These are phyloP conservation scores for Pittosporum tobira DNA, from an alignment of 129 eudicot genomes.

Conservation along the genomic window DNA sequence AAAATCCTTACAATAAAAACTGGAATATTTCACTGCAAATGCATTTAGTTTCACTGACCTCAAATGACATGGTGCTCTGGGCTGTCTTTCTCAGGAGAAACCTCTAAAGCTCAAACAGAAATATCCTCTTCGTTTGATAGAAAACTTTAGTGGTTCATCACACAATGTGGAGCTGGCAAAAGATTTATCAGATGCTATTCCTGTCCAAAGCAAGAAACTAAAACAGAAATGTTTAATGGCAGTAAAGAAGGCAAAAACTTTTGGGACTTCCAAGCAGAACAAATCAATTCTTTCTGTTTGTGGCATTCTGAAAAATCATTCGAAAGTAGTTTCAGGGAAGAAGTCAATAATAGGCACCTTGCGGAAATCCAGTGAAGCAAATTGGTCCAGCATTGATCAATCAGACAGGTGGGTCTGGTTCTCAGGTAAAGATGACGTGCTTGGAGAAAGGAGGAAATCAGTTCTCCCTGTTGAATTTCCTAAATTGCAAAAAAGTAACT, in stretches of 20 bases:
- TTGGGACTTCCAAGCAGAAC: constrained; percentile 9
- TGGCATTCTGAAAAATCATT: constrained; percentile 19
- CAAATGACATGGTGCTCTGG: neutral
- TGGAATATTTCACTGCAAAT: neutral
- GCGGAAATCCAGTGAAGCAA: neutral
- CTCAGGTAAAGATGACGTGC: constrained; percentile 13
- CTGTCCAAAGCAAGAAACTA: constrained; percentile 14
- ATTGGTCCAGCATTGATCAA: constrained; percentile 6
- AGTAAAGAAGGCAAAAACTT: constrained; percentile 11
- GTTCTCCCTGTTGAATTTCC: neutral
- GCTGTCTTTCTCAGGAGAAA: constrained; percentile 22
- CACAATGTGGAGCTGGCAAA: neutral
- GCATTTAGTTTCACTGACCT: neutral
- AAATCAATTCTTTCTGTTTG: constrained; percentile 1
- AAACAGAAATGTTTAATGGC: constrained; percentile 2
- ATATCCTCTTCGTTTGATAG: neutral
- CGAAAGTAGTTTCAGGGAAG: neutral
- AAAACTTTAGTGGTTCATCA: neutral
- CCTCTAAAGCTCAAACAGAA: constrained; percentile 5
- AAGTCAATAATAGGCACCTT: constrained; percentile 8
- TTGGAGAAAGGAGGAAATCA: constrained; percentile 10
- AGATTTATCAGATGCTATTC: constrained; percentile 2
- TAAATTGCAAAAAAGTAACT: neutral
- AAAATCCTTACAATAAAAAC: too few species aligned
- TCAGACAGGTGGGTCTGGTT: constrained; percentile 18